These are phyloP conservation scores for Alternaria longipes DNA, from an alignment of 2,329 filamentous ascomycete species.

Conservation along the genomic window DNA sequence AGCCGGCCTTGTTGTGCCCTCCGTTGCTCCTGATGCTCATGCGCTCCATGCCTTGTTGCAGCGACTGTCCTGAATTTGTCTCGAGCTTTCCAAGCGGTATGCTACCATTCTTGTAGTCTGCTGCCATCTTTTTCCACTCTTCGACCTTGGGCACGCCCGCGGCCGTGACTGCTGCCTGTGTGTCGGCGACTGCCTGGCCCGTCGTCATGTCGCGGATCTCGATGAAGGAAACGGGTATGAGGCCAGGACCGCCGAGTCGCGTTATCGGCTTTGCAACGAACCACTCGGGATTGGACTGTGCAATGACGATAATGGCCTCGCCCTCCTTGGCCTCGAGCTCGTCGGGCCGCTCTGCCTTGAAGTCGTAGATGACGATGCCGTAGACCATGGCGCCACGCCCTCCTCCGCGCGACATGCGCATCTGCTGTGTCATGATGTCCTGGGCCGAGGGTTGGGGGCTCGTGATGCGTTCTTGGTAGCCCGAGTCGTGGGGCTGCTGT, in stretches of 20 bases:
- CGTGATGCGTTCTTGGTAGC: constrained; percentile 72
- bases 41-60: constrained; percentile 71
- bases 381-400: constrained; percentile 88
- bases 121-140: constrained; percentile 99
- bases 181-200: constrained; percentile 81
- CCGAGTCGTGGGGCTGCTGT: constrained; percentile 81
- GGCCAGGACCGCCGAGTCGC: constrained; percentile 88
- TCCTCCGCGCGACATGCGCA: constrained; percentile 54
- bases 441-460: constrained; percentile 43
- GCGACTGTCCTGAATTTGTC: constrained; percentile 57
- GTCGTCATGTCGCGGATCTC: constrained; percentile 95
- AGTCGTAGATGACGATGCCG: constrained; percentile 96
- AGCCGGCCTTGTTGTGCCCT: constrained; percentile 37
- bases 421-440: constrained; percentile 40
- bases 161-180: constrained; percentile 82
- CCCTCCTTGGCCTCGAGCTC: constrained; percentile 94
- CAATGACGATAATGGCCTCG: constrained; percentile 97
- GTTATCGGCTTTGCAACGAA: constrained; percentile 99
- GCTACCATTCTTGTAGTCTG: constrained; percentile 98
- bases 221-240: constrained; percentile 96
- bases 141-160: constrained; percentile 95
- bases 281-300: constrained; percentile 98
- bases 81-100: constrained; percentile 95
- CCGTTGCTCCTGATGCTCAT: constrained; percentile 70
- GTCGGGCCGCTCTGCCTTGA: constrained; percentile 92